Evolutionary conservation across 768 basidiomycete genomes (phyloP), one percentile per base, ranked within the genome.

Genomic region (Lentinus brumalis): DNA sequence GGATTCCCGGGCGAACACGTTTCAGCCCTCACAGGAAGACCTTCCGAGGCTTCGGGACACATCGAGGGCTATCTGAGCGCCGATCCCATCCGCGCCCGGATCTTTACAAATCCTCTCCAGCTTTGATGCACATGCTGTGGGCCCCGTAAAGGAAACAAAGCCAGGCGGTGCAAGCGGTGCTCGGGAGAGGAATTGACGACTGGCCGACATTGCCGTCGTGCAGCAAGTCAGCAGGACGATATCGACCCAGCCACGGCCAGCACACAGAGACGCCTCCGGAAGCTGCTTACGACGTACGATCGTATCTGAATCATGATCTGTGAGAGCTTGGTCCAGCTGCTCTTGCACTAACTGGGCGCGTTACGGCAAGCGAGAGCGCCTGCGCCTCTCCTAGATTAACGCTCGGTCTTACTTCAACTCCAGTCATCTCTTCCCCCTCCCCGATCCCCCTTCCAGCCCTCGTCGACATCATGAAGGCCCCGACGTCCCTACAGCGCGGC

Each of bases 401-500:
- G 62, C 62, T 63, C 52, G 54, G 53, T 35, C 39, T 41, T 62
- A 62, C 61, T 62, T 62, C 31, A 62, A 57, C 56, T 40, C 5
- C 18, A 26, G 21, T 15, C 46, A 38, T n/a, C 47, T 16, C 39
- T 35, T 50, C 35, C 42, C 60, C 42, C 21, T 52, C 31, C 29
- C 52, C 30, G 31, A n/a, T 30, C 38, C 38, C 50, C 51, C 54
- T 47, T 46, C 53, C 62, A 59, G 53, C 72, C 67, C 65, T 64
- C 53, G 31, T 6, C 65, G 60, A 69, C 50, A 53, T 66, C 63
- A 70, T 73, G 64, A 76, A 76, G 64, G 56, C 71, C 40, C 56
- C 69, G 21, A 51, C 67, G 14, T 71, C 77, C 45, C 67, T 78
- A 1, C 76, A 76, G 60, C 71, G 77, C 62, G 76, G 76, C 47